Percentiles rank a stretch among this genome's conserved stretches.
Evolutionary conservation across 1,139 yeast genomes (phyloP).

Genomic region (Kodamaea arcana): DNA sequence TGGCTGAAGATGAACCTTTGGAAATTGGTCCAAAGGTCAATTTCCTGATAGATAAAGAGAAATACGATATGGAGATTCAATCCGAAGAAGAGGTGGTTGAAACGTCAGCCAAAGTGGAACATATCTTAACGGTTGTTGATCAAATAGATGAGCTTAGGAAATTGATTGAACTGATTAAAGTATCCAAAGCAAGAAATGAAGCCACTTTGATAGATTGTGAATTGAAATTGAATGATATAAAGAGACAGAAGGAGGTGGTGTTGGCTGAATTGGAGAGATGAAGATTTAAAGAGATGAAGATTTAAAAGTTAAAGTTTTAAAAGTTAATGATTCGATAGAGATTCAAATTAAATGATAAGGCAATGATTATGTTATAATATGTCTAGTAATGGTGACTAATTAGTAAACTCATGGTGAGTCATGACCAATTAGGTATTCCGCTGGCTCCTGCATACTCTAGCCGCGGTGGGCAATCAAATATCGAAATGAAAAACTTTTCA

Average conservation of each 20-base stretch:
- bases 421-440: background rate
- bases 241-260: background rate
- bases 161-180: conserved; percentile 3
- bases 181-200: conserved; percentile 3
- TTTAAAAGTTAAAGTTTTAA: background rate
- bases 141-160: conserved; percentile 5
- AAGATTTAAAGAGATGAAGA: background rate
- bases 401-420: no score
- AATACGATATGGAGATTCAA: conserved; percentile 13
- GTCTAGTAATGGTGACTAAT: no score
- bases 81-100: conserved; percentile 7
- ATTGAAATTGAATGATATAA: conserved; percentile 7
- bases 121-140: conserved; percentile 4
- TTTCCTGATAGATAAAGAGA: conserved; percentile 7
- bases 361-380: no score
- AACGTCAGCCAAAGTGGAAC: background rate
- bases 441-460: background rate
- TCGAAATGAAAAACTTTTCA: background rate
- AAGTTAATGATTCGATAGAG: no score
- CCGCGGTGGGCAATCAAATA: background rate
- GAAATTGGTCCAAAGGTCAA: conserved; percentile 1
- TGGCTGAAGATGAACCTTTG: conserved; percentile 10
- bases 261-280: background rate
- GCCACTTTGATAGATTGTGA: background rate
- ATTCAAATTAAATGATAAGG: no score